Evolutionary conservation across 257 asterid genomes (phyloP).

Genomic region (Solanum piurae): DNA sequence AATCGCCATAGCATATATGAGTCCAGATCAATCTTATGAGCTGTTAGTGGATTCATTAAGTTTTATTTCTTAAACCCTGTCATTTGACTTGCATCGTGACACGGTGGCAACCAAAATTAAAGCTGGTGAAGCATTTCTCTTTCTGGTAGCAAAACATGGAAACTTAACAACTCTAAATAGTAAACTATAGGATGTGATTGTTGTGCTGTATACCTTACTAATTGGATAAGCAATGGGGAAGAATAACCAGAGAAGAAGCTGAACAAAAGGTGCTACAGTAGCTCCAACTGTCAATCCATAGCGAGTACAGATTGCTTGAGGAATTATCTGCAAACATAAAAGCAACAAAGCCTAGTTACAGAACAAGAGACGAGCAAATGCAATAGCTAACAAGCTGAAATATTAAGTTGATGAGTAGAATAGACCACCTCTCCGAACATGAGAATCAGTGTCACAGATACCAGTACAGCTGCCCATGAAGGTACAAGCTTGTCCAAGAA

Average conservation of each 20-base stretch:
- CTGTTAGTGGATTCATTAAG: not conserved
- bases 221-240: constrained; percentile 90
- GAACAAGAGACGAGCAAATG: not conserved
- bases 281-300: constrained; percentile 94
- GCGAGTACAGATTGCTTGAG: constrained; percentile 97
- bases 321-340: constrained; percentile 58
- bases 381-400: not conserved
- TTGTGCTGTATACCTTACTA: constrained; percentile 57
- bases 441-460: constrained; percentile 94
- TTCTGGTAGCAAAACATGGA: not conserved
- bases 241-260: constrained; percentile 81
- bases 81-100: not conserved
- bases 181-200: not conserved
- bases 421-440: constrained; percentile 81
- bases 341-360: not conserved
- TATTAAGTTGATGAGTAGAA: not conserved
- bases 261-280: constrained; percentile 78
- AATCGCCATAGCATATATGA: not conserved
- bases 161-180: not conserved
- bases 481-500: constrained; percentile 96
- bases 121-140: not conserved
- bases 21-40: not conserved
- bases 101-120: not conserved
- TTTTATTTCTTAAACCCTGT: not conserved
- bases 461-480: constrained; percentile 92